These are phyloP conservation scores for Fistulifera pelliculosa DNA, from an alignment of 108 stramenopile species.

Conservation along the genomic window DNA sequence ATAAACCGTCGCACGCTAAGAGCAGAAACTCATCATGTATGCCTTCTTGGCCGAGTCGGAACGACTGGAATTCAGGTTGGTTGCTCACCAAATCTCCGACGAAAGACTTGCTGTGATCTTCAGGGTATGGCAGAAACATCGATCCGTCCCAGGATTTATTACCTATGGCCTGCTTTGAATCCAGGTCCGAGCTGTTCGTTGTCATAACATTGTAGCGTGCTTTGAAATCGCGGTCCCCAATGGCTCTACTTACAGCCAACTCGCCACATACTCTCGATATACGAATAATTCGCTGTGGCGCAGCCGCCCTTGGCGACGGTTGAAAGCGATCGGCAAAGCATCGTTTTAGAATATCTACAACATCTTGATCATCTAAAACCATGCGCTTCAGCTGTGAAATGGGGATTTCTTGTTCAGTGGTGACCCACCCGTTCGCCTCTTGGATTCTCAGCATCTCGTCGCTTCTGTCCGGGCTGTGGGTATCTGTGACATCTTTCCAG, in stretches of 20 bases:
- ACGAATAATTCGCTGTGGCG: slow-evolving; percentile 56
- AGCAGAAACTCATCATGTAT: slow-evolving; percentile 56
- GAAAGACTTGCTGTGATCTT: slow-evolving; percentile 52
- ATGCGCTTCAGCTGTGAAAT: slow-evolving; percentile 58
- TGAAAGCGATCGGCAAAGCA: slow-evolving; percentile 50
- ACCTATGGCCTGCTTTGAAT: slow-evolving; percentile 1
- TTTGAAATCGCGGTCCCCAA: slow-evolving; percentile 82
- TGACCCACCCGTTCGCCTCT: slow-evolving; percentile 74
- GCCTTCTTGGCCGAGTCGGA: slow-evolving; percentile 39
- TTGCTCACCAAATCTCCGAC: slow-evolving; percentile 65
- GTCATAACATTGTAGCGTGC: slow-evolving; percentile 65
- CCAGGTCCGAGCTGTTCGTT: slow-evolving; percentile 13
- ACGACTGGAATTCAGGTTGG: slow-evolving; percentile 44
- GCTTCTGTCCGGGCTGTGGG: slow-evolving; percentile 50
- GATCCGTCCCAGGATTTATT: slow-evolving; percentile 45
- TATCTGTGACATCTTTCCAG: slow-evolving; percentile 62
- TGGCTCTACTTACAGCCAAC: slow-evolving; percentile 70
- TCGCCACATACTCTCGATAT: slow-evolving; percentile 78
- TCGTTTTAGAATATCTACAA: slow-evolving; percentile 58
- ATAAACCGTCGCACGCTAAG: slow-evolving; percentile 75
- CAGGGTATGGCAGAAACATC: slow-evolving; percentile 52
- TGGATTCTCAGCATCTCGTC: slow-evolving; percentile 60
- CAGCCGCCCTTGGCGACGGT: slow-evolving; percentile 29
- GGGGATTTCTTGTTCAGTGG: slow-evolving; percentile 62
- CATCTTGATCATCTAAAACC: slow-evolving; percentile 64